These are phyloP conservation scores for Jimgerdemannia flammicorona DNA, from an alignment of 192 early-diverging fungal species.

Conservation along the genomic window DNA sequence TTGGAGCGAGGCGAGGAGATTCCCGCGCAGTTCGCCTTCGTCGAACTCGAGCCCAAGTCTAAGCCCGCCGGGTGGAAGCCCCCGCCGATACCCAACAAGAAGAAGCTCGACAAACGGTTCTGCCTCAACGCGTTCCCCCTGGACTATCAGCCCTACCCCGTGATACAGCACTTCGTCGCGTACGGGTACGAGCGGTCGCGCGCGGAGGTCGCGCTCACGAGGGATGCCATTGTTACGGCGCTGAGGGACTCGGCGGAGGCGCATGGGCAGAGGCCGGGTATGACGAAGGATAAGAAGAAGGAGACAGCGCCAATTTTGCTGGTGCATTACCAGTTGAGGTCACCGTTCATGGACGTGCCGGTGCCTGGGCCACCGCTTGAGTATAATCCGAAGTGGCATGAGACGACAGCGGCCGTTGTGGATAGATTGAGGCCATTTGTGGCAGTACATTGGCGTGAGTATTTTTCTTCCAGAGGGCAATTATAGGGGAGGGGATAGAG, in stretches of 20 bases:
- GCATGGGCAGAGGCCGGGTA: not conserved
- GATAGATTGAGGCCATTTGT: conserved; percentile 10
- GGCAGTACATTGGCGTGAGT: conserved; percentile 8
- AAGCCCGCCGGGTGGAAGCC: not conserved
- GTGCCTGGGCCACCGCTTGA: conserved; percentile 6
- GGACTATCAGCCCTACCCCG: not conserved
- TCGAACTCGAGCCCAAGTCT: conserved; percentile 1
- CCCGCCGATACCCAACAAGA: not conserved
- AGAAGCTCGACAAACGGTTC: not conserved
- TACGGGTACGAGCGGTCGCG: not conserved
- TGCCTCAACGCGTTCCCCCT: not conserved
- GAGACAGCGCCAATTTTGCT: not conserved
- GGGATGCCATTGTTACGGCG: not conserved
- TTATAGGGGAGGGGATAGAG: too few relatives aligned
- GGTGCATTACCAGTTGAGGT: conserved; percentile 6
- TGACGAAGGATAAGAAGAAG: not conserved
- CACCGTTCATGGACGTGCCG: conserved; percentile 18
- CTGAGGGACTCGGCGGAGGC: not conserved
- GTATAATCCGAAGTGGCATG: conserved; percentile 6
- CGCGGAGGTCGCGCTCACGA: not conserved
- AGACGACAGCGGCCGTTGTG: not conserved
- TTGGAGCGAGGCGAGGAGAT: not conserved
- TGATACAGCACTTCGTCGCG: not conserved
- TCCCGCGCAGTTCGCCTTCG: not conserved
- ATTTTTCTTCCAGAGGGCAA: not conserved